Evolutionary conservation across 1,284 basidiomycete species (phyloP).

Genomic region (Meripilus lineatus): DNA sequence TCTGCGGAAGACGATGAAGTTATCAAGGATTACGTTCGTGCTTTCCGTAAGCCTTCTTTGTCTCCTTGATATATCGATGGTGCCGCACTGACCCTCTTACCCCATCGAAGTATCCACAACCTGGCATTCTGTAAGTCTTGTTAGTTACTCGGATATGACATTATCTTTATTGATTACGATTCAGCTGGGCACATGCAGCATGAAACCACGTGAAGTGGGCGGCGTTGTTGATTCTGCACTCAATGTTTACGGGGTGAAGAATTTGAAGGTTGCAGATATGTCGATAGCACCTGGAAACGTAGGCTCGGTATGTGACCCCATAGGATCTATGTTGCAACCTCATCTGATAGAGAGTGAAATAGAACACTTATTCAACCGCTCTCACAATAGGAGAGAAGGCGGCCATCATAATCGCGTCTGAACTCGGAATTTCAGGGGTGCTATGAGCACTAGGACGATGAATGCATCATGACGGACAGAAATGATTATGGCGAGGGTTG

Average conservation of each 20-base stretch:
- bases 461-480: too few relatives aligned
- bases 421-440: constrained; percentile 38
- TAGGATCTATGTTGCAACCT: too few relatives aligned
- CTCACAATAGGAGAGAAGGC: constrained; percentile 65
- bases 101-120: constrained; percentile 36
- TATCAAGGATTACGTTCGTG: constrained; percentile 38
- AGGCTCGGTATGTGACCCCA: constrained; percentile 26
- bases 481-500: too few relatives aligned
- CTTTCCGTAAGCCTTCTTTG: constrained; percentile 19
- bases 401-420: constrained; percentile 51
- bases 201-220: constrained; percentile 51
- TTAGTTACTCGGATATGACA: neutral
- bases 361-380: constrained; percentile 67
- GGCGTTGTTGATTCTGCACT: constrained; percentile 60
- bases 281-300: constrained; percentile 46
- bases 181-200: constrained; percentile 61
- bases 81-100: neutral
- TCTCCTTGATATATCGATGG: neutral
- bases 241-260: constrained; percentile 57
- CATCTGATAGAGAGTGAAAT: neutral
- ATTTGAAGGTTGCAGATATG: constrained; percentile 51
- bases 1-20: constrained; percentile 49
- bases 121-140: constrained; percentile 50
- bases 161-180: neutral
- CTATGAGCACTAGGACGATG: constrained; percentile 2